A percentile compares a stretch with the other conserved stretches of the same genome.
phyloP scores from a whole-genome alignment of 345 rosid species.

The Populus simonii region DNA sequence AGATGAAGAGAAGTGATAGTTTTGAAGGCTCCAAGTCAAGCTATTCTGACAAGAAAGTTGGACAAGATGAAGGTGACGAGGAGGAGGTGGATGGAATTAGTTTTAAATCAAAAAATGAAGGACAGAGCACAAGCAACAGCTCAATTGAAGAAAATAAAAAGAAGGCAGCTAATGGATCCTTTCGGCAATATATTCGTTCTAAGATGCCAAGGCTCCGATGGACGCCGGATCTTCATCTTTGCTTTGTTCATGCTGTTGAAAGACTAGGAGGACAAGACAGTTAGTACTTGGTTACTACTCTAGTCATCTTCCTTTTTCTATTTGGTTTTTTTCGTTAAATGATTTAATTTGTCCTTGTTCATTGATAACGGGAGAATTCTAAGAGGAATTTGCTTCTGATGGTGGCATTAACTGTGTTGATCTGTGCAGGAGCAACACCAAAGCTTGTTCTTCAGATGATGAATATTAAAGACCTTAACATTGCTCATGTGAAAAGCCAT shows the following conservation, averaged over 20 bases:
- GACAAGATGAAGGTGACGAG: constrained; percentile 27
- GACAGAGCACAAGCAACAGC: constrained; percentile 47
- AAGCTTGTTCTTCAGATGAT: constrained; percentile 77
- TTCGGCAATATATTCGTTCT: constrained; percentile 63
- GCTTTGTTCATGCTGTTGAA: constrained; percentile 75
- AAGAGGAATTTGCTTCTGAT: not conserved
- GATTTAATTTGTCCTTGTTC: not conserved
- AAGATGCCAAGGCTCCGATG: constrained; percentile 72
- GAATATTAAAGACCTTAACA: constrained; percentile 74
- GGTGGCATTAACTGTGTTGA: not conserved
- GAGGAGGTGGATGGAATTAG: constrained; percentile 31
- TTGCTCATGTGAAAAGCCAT: constrained; percentile 88
- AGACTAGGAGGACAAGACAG: constrained; percentile 82
- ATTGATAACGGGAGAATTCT: not conserved
- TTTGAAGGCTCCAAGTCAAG: constrained; percentile 39
- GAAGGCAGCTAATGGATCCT: constrained; percentile 49
- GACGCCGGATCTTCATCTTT: constrained; percentile 82
- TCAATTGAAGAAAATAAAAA: constrained; percentile 42
- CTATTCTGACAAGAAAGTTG: constrained; percentile 22
- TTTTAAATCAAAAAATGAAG: constrained; percentile 10
- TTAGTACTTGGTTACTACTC: constrained; percentile 26
- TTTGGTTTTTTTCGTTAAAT: not conserved
- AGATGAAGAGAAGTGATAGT: constrained; percentile 10
- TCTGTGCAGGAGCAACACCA: constrained; percentile 68
- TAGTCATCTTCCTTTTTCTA: not conserved